Evolutionary conservation across 495 filamentous ascomycete species (phyloP).

Genomic region (Tuber magnatum): DNA sequence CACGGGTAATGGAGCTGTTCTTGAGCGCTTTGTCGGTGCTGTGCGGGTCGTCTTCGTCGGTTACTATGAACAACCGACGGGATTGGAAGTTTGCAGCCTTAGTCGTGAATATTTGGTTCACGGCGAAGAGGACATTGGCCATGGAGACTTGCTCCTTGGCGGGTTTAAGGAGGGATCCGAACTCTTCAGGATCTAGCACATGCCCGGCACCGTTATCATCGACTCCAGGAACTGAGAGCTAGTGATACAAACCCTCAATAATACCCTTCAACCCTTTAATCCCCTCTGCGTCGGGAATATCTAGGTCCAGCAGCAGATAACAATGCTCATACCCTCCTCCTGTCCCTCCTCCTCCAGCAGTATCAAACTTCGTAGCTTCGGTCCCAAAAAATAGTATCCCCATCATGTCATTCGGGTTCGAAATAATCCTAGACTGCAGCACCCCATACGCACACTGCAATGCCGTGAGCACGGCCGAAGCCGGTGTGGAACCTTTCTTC

Average conservation of each 20-base stretch:
- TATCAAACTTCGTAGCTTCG: constrained; percentile 71
- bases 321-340: constrained; percentile 76
- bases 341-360: constrained; percentile 53
- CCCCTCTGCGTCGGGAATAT: constrained; percentile 76
- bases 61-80: constrained; percentile 85
- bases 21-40: constrained; percentile 59
- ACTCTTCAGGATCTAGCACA: constrained; percentile 42
- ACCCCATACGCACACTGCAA: constrained; percentile 90
- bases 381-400: constrained; percentile 93
- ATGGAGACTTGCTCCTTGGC: constrained; percentile 63
- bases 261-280: constrained; percentile 70
- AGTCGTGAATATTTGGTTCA: constrained; percentile 93
- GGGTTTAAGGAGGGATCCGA: constrained; percentile 61
- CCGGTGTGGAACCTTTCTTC: constrained; percentile 54
- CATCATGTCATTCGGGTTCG: constrained; percentile 95
- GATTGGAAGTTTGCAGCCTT: constrained; percentile 92
- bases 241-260: constrained; percentile 50
- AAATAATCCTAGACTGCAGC: constrained; percentile 97
- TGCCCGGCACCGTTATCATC: neutral
- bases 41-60: constrained; percentile 88
- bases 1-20: constrained; percentile 71
- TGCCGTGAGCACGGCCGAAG: constrained; percentile 56
- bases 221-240: neutral
- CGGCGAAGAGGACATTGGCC: constrained; percentile 87
- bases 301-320: constrained; percentile 83